These are phyloP conservation scores for Phytophthora constricta DNA, from an alignment of 352 stramenopile genomes.

Conservation along the genomic window DNA sequence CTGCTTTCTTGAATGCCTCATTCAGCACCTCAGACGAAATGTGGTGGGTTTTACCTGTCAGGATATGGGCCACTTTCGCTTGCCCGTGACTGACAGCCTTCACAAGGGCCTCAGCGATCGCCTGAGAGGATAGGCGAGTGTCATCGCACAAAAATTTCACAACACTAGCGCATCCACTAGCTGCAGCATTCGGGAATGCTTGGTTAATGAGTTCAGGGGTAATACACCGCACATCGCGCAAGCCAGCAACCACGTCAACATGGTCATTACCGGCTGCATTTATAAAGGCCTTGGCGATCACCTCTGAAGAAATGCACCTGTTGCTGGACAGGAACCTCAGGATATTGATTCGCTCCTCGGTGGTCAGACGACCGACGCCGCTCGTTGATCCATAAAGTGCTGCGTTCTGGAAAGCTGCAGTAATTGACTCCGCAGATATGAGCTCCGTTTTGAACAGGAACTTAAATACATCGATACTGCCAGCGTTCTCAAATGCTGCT, in stretches of 20 bases:
- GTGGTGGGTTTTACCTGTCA: background rate
- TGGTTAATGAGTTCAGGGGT: background rate
- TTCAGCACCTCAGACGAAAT: background rate
- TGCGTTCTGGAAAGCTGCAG: constrained; percentile 1
- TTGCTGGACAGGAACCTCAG: background rate
- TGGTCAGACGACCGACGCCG: background rate
- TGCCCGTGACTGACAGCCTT: background rate
- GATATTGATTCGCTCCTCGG: background rate
- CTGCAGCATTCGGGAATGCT: background rate
- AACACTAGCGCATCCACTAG: background rate
- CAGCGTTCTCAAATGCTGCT: background rate
- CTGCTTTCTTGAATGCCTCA: constrained; percentile 1
- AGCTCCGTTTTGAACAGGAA: background rate
- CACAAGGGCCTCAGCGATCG: background rate
- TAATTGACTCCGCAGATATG: background rate
- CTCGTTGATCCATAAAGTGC: background rate
- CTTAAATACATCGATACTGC: background rate
- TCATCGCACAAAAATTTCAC: background rate
- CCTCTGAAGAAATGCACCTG: background rate
- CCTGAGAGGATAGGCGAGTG: background rate
- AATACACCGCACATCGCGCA: background rate
- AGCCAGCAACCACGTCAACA: background rate
- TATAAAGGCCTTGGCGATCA: background rate
- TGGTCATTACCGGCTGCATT: background rate
- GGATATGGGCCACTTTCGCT: background rate